These are phyloP conservation scores for Xylaria hypoxylon DNA, from an alignment of 2,329 filamentous ascomycete species.

Conservation along the genomic window DNA sequence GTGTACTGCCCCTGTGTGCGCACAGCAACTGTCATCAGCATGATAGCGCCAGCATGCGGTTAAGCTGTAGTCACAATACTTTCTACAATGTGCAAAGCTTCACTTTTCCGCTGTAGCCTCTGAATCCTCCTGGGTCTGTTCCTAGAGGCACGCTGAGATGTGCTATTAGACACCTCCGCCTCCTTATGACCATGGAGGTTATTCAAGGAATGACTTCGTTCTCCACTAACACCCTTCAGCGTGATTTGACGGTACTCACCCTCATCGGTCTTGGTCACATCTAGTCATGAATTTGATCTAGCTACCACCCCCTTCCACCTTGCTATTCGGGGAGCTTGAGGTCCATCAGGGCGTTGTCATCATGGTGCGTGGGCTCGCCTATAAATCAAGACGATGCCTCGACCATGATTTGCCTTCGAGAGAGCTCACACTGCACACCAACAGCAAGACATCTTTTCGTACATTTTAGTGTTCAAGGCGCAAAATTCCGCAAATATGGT, in stretches of 20 bases:
- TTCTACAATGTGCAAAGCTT: slow-evolving; percentile 10
- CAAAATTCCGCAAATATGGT: slow-evolving; percentile 38
- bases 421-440: not conserved
- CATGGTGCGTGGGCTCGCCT: slow-evolving; percentile 8
- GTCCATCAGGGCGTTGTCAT: not conserved
- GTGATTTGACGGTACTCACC: slow-evolving; percentile 23
- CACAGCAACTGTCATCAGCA: slow-evolving; percentile 12
- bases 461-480: not conserved
- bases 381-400: slow-evolving; percentile 32
- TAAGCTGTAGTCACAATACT: slow-evolving; percentile 7
- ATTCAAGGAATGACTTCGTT: slow-evolving; percentile 22
- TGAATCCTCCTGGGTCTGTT: slow-evolving; percentile 5
- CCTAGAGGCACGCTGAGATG: slow-evolving; percentile 25
- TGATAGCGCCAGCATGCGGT: slow-evolving; percentile 13
- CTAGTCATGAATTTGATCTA: slow-evolving; percentile 1
- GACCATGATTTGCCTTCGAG: not conserved
- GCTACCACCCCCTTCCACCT: slow-evolving; percentile 4
- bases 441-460: not conserved
- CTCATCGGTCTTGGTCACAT: slow-evolving; percentile 6
- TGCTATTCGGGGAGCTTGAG: not conserved
- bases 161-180: slow-evolving; percentile 20
- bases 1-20: slow-evolving; percentile 6
- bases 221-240: slow-evolving; percentile 26
- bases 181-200: slow-evolving; percentile 16
- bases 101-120: not conserved